phyloP scores from a whole-genome alignment of 495 filamentous ascomycete genomes.

The Aspergillus ellipticus region DNA sequence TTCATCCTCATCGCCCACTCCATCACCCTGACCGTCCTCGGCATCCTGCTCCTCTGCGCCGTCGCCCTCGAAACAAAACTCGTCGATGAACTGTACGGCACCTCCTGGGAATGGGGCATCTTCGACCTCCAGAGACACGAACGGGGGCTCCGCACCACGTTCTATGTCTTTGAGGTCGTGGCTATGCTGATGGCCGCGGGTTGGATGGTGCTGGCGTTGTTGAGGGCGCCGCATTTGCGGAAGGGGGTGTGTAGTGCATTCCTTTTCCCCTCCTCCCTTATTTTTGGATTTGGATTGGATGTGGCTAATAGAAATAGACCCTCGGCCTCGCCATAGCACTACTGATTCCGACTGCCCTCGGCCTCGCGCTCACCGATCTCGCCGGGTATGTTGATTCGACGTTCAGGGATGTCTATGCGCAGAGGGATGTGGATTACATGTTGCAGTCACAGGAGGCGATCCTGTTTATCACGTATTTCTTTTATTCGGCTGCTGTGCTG shows the following conservation, averaged over 20 bases:
- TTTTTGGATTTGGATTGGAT: too few species aligned
- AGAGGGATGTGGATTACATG: not conserved
- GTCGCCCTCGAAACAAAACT: conserved; percentile 7
- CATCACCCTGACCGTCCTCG: conserved; percentile 3
- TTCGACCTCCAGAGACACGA: not conserved
- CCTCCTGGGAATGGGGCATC: not conserved
- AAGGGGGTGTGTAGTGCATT: conserved; percentile 6
- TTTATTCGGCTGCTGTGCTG: conserved; percentile 4
- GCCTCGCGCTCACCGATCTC: not conserved
- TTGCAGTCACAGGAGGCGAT: not conserved
- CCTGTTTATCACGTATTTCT: conserved; percentile 6
- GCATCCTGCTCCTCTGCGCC: conserved; percentile 9
- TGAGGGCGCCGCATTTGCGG: conserved; percentile 3
- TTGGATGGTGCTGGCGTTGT: conserved; percentile 9
- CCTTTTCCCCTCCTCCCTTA: not conserved
- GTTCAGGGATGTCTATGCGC: not conserved
- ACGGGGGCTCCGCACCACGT: not conserved
- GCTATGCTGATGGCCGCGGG: conserved; percentile 9
- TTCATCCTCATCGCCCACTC: conserved; percentile 11
- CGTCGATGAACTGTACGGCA: not conserved
- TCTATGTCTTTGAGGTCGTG: conserved; percentile 14
- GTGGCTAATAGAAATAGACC: too few species aligned
- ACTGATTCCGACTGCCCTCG: conserved; percentile 1
- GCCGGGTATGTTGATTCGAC: not conserved
- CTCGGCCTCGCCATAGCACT: not conserved